Base-by-base conservation (phyloP, 1,284 basidiomycete species). In the Ustilago nuda region DNA sequence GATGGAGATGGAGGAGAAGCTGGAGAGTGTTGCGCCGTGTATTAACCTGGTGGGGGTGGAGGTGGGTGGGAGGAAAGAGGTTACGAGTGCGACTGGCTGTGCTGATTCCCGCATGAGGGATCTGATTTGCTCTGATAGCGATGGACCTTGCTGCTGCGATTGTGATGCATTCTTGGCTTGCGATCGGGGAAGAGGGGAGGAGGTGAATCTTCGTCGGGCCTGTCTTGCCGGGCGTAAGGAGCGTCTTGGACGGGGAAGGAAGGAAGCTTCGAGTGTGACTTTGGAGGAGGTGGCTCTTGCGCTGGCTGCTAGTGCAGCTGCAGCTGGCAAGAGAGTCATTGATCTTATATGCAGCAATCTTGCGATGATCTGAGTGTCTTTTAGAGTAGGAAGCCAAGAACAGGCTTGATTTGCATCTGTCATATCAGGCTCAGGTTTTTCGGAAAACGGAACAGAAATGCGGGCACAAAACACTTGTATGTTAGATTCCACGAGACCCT, bases 1-100 rank as follows among this genome's bases (percentile, higher is more conserved):
- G 13, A 74, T 35, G 15, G 71, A 73, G 43, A 77, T 56, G 8
- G 71, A 67, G 8, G 61, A 52, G 23, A 77, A 77, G 30, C 63
- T 67, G 6, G 75, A 77, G 3, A 77, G 65, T 6, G 75, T 77
- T 23, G 75, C 75, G 2, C 61, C 75, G 41, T 77, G 75, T 0
- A 77, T 71, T n/a, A 52, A 43, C 1, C 15, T 19, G 5, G 13
- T 15, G 12, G 13, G 1, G 27, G 17, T 27, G 9, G 36, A 23
- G n/a, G 50, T 13, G 13, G 55, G 41, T 0, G 75, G 61, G 8
- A 77, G 65, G 13, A 70, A 66, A n/a, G 66, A 65, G 17, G 67
- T 74, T 17, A 74, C 37, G 19, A 77, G 61, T 0, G 71, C 67
- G 0, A 77, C 75, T 2, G 75, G 75, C 41, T 77, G 75, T 33